Evolutionary conservation across 2,329 filamentous ascomycete species (phyloP).

Genomic region (Ascochyta viciae-villosae): DNA sequence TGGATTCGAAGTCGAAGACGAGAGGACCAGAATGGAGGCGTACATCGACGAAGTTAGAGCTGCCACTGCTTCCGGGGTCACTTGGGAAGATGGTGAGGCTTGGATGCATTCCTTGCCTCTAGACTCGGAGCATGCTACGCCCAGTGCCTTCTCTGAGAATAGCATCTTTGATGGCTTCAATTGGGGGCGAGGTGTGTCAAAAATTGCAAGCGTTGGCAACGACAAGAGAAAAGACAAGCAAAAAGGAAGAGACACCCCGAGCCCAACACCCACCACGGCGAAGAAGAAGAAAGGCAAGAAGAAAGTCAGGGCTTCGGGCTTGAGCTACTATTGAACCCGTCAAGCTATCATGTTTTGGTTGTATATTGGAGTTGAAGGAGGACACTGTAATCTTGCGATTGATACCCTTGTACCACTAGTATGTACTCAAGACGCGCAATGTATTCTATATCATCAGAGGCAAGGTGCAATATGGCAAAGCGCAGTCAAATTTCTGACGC

Average conservation of each 20-base stretch:
- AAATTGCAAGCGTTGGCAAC: slow-evolving; percentile 16
- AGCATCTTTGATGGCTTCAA: slow-evolving; percentile 27
- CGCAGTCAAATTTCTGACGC: slow-evolving; percentile 4
- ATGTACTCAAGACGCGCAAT: slow-evolving; percentile 3
- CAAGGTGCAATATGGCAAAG: background rate
- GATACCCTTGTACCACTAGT: slow-evolving; percentile 15
- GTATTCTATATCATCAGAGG: background rate
- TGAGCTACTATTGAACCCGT: slow-evolving; percentile 37
- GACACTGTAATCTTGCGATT: slow-evolving; percentile 4
- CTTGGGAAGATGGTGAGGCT: slow-evolving; percentile 37
- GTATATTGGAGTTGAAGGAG: background rate
- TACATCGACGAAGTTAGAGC: slow-evolving; percentile 39
- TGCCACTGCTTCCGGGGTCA: slow-evolving; percentile 32
- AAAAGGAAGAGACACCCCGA: slow-evolving; percentile 15
- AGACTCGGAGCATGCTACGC: slow-evolving; percentile 28
- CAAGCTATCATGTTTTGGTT: background rate
- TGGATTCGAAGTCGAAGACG: slow-evolving; percentile 36
- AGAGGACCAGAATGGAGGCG: slow-evolving; percentile 36
- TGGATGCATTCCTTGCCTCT: slow-evolving; percentile 29
- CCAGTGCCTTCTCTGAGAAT: slow-evolving; percentile 21
- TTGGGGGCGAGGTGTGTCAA: slow-evolving; percentile 25
- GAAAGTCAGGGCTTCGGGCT: slow-evolving; percentile 34
- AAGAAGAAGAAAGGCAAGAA: slow-evolving; percentile 35
- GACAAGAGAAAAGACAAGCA: slow-evolving; percentile 24
- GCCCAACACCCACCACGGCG: slow-evolving; percentile 22